phyloP scores from a whole-genome alignment of 2,329 filamentous ascomycete species.

The Graphilbum fragrans region DNA sequence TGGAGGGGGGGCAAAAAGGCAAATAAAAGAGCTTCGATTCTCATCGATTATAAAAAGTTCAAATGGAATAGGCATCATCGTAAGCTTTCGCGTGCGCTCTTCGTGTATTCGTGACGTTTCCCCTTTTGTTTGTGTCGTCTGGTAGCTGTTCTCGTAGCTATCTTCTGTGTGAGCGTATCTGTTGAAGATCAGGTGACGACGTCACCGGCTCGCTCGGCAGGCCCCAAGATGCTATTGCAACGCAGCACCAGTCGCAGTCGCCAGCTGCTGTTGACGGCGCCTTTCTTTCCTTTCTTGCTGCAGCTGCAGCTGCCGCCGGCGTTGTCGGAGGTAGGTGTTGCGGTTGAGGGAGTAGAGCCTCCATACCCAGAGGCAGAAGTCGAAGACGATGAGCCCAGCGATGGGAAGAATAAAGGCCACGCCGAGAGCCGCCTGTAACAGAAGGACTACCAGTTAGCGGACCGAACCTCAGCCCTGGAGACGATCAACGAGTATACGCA shows the following conservation, averaged over 20 bases:
- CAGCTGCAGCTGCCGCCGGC: slow-evolving; percentile 3
- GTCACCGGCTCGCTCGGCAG: no score
- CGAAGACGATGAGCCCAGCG: slow-evolving; percentile 33
- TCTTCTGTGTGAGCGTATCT: no score
- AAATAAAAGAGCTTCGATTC: neutral
- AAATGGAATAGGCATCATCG: no score
- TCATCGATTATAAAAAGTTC: no score
- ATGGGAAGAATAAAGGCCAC: slow-evolving; percentile 34
- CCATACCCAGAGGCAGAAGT: slow-evolving; percentile 41
- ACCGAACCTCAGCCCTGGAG: neutral
- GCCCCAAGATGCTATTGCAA: no score
- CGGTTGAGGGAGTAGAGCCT: slow-evolving; percentile 22
- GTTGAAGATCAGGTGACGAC: no score
- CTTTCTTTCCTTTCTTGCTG: neutral
- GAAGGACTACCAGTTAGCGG: slow-evolving; percentile 1
- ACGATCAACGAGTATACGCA: slow-evolving; percentile 1
- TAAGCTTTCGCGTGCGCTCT: no score
- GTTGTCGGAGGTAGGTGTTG: neutral
- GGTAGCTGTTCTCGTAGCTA: no score
- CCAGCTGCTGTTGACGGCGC: no score
- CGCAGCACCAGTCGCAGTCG: no score
- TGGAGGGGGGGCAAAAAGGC: neutral
- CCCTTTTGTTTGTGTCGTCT: no score
- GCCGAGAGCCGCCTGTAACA: slow-evolving; percentile 28
- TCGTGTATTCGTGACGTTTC: no score